Conservation (phyloP, 2,329 filamentous ascomycete species). For the Tetracladium maxilliforme region DNA sequence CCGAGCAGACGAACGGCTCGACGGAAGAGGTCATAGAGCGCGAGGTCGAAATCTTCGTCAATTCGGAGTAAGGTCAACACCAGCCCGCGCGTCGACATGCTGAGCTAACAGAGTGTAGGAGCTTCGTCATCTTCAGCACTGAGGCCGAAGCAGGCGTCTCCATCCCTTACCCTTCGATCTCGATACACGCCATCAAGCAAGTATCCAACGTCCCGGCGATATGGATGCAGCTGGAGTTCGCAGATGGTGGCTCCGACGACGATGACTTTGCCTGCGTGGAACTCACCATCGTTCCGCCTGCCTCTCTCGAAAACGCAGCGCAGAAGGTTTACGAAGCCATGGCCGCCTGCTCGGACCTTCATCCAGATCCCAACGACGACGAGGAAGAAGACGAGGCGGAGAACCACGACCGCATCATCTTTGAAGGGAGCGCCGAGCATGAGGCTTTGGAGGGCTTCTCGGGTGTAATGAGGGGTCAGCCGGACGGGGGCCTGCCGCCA, state of each 20-base stretch:
- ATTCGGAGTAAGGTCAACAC: slow-evolving; percentile 32
- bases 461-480: slow-evolving; percentile 33
- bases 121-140: slow-evolving; percentile 49
- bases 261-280: slow-evolving; percentile 51
- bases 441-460: slow-evolving; percentile 40
- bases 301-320: slow-evolving; percentile 13
- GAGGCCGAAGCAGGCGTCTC: slow-evolving; percentile 42
- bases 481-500: slow-evolving; percentile 40
- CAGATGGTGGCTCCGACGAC: slow-evolving; percentile 34
- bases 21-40: slow-evolving; percentile 32
- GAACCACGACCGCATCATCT: slow-evolving; percentile 36
- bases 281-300: slow-evolving; percentile 44
- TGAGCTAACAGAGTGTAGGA: slow-evolving; percentile 19
- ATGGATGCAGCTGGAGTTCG: slow-evolving; percentile 50
- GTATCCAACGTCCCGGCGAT: slow-evolving; percentile 32
- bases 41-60: slow-evolving; percentile 39
- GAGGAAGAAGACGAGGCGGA: slow-evolving; percentile 32
- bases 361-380: slow-evolving; percentile 52
- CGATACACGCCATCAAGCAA: slow-evolving; percentile 52
- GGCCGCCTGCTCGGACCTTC: slow-evolving; percentile 59
- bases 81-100: not conserved
- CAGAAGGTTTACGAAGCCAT: slow-evolving; percentile 53
- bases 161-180: slow-evolving; percentile 62
- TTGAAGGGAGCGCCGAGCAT: slow-evolving; percentile 33
- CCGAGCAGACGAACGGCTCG: no score